These are phyloP conservation scores for Astrothelium macrocarpum DNA, from an alignment of 495 filamentous ascomycete species.

Conservation along the genomic window DNA sequence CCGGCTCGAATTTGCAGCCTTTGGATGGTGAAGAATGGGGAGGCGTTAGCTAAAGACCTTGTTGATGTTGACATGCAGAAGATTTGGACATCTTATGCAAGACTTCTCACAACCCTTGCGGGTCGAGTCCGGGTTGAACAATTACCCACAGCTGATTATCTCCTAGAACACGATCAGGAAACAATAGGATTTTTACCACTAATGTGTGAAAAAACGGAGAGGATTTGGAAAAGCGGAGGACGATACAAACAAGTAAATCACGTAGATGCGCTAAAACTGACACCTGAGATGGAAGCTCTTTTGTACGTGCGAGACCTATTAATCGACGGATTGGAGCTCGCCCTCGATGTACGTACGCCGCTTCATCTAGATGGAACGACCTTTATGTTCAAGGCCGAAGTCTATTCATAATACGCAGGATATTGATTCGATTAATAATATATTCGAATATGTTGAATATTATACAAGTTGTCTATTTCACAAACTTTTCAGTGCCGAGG, in stretches of 20 bases:
- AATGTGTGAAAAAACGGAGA: slow-evolving; percentile 39
- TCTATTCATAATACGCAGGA: not conserved
- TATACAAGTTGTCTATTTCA: not conserved
- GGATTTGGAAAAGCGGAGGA: slow-evolving; percentile 32
- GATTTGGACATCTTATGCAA: slow-evolving; percentile 64
- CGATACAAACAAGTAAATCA: not conserved
- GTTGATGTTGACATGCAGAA: slow-evolving; percentile 48
- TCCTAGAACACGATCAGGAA: slow-evolving; percentile 69
- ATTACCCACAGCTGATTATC: slow-evolving; percentile 52
- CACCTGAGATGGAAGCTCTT: slow-evolving; percentile 62
- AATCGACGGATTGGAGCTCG: slow-evolving; percentile 52
- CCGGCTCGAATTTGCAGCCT: slow-evolving; percentile 63
- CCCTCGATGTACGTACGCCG: slow-evolving; percentile 32
- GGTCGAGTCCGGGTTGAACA: slow-evolving; percentile 49
- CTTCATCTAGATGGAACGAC: not conserved
- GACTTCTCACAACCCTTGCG: slow-evolving; percentile 53
- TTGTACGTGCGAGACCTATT: slow-evolving; percentile 59
- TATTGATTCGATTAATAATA: not conserved
- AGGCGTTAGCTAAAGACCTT: slow-evolving; percentile 33
- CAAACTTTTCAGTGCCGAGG: not conserved
- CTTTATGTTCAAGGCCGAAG: not conserved
- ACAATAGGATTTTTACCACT: slow-evolving; percentile 68
- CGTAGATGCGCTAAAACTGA: slow-evolving; percentile 19
- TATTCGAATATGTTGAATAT: not conserved
- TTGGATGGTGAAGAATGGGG: slow-evolving; percentile 52